Evolutionary conservation across 495 filamentous ascomycete genomes (phyloP).

Genomic region (Beverwykella pulmonaria): DNA sequence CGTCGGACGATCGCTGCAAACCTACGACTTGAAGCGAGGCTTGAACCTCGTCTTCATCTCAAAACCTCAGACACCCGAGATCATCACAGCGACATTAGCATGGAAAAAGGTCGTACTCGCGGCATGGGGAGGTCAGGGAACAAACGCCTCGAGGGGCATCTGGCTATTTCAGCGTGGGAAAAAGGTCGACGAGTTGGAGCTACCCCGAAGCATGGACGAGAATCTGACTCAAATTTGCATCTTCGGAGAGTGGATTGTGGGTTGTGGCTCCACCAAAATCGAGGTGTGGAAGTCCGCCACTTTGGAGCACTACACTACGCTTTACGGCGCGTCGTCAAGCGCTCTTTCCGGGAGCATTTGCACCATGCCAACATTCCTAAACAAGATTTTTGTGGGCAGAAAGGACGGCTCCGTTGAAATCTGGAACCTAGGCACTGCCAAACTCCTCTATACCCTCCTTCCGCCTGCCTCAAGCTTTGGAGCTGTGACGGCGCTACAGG

Average conservation of each 20-base stretch:
- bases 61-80: slow-evolving; percentile 79
- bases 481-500: slow-evolving; percentile 78
- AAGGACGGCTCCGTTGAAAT: slow-evolving; percentile 90
- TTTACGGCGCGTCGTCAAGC: slow-evolving; percentile 52
- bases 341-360: slow-evolving; percentile 70
- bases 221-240: slow-evolving; percentile 76
- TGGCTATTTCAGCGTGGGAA: slow-evolving; percentile 97
- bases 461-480: slow-evolving; percentile 67
- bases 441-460: slow-evolving; percentile 80
- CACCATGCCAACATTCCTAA: slow-evolving; percentile 90
- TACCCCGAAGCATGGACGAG: slow-evolving; percentile 61
- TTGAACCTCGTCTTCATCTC: slow-evolving; percentile 91
- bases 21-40: slow-evolving; percentile 86
- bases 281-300: slow-evolving; percentile 88
- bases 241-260: slow-evolving; percentile 91
- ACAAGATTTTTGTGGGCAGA: slow-evolving; percentile 89
- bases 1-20: slow-evolving; percentile 84
- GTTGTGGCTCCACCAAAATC: slow-evolving; percentile 70
- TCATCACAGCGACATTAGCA: slow-evolving; percentile 81
- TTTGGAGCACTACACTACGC: slow-evolving; percentile 85
- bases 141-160: slow-evolving; percentile 62
- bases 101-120: slow-evolving; percentile 87
- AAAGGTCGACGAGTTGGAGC: slow-evolving; percentile 71
- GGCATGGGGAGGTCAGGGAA: slow-evolving; percentile 71
- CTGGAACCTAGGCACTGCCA: slow-evolving; percentile 93